Conservation (phyloP, 208 protist species). For the Kentomonas sorsogonicus region DNA sequence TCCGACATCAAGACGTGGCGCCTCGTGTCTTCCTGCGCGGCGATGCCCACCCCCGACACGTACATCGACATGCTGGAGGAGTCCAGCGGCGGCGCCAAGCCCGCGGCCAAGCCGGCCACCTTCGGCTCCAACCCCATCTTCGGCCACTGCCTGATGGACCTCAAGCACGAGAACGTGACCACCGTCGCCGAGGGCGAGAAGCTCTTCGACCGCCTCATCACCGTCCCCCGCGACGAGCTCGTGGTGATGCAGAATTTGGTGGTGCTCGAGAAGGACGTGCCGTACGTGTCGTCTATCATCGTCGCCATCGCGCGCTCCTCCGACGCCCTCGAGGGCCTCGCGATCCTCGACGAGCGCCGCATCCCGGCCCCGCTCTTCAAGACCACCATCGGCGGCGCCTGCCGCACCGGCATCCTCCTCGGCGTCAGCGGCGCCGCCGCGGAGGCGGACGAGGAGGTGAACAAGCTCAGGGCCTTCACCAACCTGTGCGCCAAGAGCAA, state of each 20-base stretch:
- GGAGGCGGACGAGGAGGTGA: constrained; percentile 22
- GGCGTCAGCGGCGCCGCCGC: constrained; percentile 24
- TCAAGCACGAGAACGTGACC: constrained; percentile 19
- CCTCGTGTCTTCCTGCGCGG: constrained; percentile 23
- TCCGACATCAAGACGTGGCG: constrained; percentile 22
- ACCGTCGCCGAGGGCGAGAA: constrained; percentile 21
- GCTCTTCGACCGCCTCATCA: constrained; percentile 21
- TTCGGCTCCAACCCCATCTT: constrained; percentile 62
- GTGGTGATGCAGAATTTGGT: constrained; percentile 36
- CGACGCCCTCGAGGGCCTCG: constrained; percentile 32
- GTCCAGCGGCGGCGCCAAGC: too few species aligned
- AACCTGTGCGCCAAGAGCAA: constrained; percentile 33
- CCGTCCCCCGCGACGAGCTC: constrained; percentile 20
- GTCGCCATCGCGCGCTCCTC: constrained; percentile 23
- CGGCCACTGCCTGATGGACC: constrained; percentile 42
- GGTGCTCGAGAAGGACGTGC: constrained; percentile 18
- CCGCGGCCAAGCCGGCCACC: constrained; percentile 15
- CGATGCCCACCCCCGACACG: constrained; percentile 22
- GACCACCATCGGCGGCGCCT: constrained; percentile 38
- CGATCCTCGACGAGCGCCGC: constrained; percentile 31
- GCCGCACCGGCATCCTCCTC: constrained; percentile 27
- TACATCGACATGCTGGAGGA: constrained; percentile 40
- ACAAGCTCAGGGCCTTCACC: constrained; percentile 20
- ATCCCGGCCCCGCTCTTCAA: constrained; percentile 38
- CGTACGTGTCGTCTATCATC: constrained; percentile 32